Evolutionary conservation across 768 basidiomycete species (phyloP).

Genomic region (Mycena rosella): DNA sequence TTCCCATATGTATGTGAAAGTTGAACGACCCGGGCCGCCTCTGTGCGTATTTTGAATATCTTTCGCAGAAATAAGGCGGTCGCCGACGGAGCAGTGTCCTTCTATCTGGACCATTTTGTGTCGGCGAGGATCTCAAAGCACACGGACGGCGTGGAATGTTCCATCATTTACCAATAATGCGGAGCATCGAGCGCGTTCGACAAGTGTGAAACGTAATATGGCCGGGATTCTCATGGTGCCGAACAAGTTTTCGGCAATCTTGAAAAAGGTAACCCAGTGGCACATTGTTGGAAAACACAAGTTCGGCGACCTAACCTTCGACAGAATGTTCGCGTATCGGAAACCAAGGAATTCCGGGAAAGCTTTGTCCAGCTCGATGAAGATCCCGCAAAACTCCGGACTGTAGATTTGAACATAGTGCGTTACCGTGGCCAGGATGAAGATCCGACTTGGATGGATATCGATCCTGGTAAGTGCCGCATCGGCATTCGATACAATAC

Average conservation of each 20-base stretch:
- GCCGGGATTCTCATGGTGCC: too few relatives aligned
- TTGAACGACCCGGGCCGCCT: too few relatives aligned
- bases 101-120: constrained; percentile 26
- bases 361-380: too few relatives aligned
- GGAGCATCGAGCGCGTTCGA: too few relatives aligned
- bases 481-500: neutral
- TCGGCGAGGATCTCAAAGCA: constrained; percentile 27
- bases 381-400: too few relatives aligned
- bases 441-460: constrained; percentile 32
- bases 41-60: neutral
- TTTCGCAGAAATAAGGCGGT: constrained; percentile 30
- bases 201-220: too few relatives aligned
- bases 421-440: constrained; percentile 39
- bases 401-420: too few relatives aligned
- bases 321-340: too few relatives aligned
- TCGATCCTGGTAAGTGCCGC: neutral
- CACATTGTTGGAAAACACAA: too few relatives aligned
- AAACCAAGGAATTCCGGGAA: too few relatives aligned
- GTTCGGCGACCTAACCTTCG: constrained; percentile 39
- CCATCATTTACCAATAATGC: neutral
- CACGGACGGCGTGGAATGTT: constrained; percentile 14
- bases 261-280: constrained; percentile 38
- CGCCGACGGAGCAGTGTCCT: constrained; percentile 31
- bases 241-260: constrained; percentile 13
- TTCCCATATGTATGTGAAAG: constrained; percentile 61